Evolutionary conservation across 2,329 filamentous ascomycete genomes (phyloP), one percentile per base, ranked within the genome.

Genomic region (Aaosphaeria pasadenensis): DNA sequence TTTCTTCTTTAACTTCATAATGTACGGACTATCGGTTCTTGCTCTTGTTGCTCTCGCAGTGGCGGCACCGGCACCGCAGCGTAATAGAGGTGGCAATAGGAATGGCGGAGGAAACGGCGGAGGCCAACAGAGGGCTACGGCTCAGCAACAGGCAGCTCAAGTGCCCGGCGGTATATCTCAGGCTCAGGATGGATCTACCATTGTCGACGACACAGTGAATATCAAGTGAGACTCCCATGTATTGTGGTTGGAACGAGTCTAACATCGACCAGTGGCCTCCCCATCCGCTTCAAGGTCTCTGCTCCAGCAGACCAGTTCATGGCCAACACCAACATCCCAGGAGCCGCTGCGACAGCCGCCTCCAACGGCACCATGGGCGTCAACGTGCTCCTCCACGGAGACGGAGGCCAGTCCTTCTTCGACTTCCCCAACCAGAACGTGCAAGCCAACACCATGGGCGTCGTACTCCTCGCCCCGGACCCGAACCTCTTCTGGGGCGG

Each of bases 311-410:
- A 75, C 48, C 74, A 78, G 46, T 83, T 84, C 67, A 76, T 77
- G 4, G 59, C 74, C 1, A 66, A 63, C 7, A 77, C 77, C 4
- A 74, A 76, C 36, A 75, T 83, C 1, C 59, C 70, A n/a, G 79
- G 78, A 33, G 78, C 69, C 11, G 57, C 63, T 24, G 66, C 67
- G 32, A 64, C 66, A 31, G 64, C 66, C 2, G 61, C 64, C 9
- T 39, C 60, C 3, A 61, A 63, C 36, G 66, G 67, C 33, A 63
- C 65, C 5, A 66, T 79, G 30, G 66, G 65, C 43, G 70, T 81
- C 5, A 83, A 83, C 55, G 76, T 84, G 11, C 74, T 84, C 33
- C 73, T 84, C 4, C 81, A 84, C 60, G 80, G 80, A 43, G 81
- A 84, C 58, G 80, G 81, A 39, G 81, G 81, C 5, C 77, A 81